Conservation (phyloP, 768 basidiomycete species). For the Mycena haematopus region DNA sequence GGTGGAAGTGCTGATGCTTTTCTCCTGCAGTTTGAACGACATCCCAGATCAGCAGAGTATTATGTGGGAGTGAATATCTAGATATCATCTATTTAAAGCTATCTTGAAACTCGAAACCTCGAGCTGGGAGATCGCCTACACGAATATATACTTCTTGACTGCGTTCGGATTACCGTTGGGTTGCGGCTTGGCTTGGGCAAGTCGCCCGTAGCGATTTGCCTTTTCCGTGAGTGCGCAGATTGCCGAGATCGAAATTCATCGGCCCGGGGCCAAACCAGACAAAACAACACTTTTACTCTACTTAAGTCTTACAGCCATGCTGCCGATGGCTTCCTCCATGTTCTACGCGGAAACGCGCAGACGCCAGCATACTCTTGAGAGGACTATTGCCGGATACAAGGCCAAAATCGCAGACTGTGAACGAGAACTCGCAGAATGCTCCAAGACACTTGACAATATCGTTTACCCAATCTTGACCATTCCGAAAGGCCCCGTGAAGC, state of each 20-base stretch:
- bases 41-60: conserved; percentile 25
- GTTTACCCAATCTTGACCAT: conserved; percentile 9
- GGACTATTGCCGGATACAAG: neutral
- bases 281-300: neutral
- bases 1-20: neutral
- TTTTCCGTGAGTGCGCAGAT: too few species aligned
- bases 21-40: conserved; percentile 27
- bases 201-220: too few species aligned
- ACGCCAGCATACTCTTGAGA: neutral
- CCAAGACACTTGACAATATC: neutral
- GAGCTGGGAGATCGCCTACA: too few species aligned
- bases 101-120: too few species aligned
- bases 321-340: neutral
- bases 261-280: too few species aligned
- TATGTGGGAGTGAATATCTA: conserved; percentile 4
- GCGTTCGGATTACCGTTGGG: too few species aligned
- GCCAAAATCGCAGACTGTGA: neutral
- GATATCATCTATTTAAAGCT: too few species aligned
- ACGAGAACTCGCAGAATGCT: conserved; percentile 1
- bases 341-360: neutral
- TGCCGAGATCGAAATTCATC: neutral
- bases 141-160: too few species aligned
- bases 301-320: neutral
- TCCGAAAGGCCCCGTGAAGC: too few species aligned
- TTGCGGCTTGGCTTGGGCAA: too few species aligned